Base-by-base conservation (phyloP, 192 early-diverging fungal species). In the Chytriomyces sp. region DNA sequence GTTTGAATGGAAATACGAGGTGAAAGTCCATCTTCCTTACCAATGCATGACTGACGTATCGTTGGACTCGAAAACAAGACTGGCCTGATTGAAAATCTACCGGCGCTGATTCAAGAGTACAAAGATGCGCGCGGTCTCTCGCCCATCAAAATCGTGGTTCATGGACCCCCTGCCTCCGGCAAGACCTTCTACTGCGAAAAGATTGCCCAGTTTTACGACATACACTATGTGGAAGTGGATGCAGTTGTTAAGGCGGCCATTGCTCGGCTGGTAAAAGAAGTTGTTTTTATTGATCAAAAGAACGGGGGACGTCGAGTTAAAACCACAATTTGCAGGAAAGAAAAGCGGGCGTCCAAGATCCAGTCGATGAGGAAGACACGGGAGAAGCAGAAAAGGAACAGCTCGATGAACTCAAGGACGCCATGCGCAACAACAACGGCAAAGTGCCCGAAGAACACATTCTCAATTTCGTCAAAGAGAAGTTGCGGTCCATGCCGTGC, bases 1-100 rank as follows among this genome's bases (percentile, higher is more conserved):
- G 3, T 80, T 90, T 72, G 84, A 88, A 77, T 90, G 86, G 86
- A 89, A 88, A 74, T 90, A 87, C 67, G 89, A 90, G 84, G 85
- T 84, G 59, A 35, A 6, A 23, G 18, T 53, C 24, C 59, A 24
- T n/a, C 53, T 57, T 57, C 53, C 53, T 5, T 57, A 35, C 35
- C 4, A 35, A 35, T 4, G 0, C 35, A 35, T 4, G 35, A 35
- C 35, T 35, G 35, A 35, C 35, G 35, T 35, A 35, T 35, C 35
- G 20, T n/a, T 57, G 0, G 53, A 57, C 1, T 57, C 53, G 20
- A 57, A 57, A 57, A 57, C 20, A 45, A 86, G 85, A 57, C 78
- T 7, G 89, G 89, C 9, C 67, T 90, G 35, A 81, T 89, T 45
- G 89, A 90, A 48, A 88, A 88, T 67, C 69, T 90, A 26, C 77